Evolutionary conservation across 1,284 basidiomycete species (phyloP).

Genomic region (Coniferiporia weirii): DNA sequence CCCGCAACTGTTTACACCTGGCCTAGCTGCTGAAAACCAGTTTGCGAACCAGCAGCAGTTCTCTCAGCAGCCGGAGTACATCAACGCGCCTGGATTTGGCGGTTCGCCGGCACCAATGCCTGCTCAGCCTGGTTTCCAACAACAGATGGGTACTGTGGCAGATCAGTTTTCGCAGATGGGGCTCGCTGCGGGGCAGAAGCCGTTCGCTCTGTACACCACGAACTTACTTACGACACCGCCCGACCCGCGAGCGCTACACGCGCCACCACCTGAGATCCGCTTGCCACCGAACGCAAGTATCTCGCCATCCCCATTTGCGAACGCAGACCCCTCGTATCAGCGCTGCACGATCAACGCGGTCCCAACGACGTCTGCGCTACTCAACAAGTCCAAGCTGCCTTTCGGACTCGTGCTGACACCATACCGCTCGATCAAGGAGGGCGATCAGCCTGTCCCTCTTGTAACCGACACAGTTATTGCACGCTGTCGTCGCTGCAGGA

Average conservation of each 20-base stretch:
- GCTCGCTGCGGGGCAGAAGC: conserved; percentile 59
- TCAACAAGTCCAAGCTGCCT: conserved; percentile 92
- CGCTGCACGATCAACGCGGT: conserved; percentile 90
- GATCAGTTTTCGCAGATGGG: conserved; percentile 90
- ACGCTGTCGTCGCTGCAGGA: conserved; percentile 93
- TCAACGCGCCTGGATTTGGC: conserved; percentile 43
- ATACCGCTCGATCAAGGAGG: conserved; percentile 77
- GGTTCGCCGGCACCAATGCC: conserved; percentile 41
- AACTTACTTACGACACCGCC: conserved; percentile 89
- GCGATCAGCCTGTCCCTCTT: conserved; percentile 79
- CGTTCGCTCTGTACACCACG: conserved; percentile 71
- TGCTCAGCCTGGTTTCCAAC: conserved; percentile 20
- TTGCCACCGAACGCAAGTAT: conserved; percentile 82
- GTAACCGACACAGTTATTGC: conserved; percentile 95
- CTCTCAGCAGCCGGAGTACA: conserved; percentile 54
- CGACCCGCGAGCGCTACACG: conserved; percentile 79
- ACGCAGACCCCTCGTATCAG: conserved; percentile 91
- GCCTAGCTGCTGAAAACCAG: conserved; percentile 60
- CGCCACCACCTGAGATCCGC: conserved; percentile 83
- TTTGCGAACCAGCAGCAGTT: conserved; percentile 48
- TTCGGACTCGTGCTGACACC: conserved; percentile 90
- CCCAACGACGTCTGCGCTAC: conserved; percentile 87
- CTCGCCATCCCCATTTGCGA: conserved; percentile 74
- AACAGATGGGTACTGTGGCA: conserved; percentile 57
- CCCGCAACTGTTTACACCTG: conserved; percentile 83